phyloP scores from a whole-genome alignment of 1,139 yeast genomes.

The Protomyces arabidopsidicola region DNA sequence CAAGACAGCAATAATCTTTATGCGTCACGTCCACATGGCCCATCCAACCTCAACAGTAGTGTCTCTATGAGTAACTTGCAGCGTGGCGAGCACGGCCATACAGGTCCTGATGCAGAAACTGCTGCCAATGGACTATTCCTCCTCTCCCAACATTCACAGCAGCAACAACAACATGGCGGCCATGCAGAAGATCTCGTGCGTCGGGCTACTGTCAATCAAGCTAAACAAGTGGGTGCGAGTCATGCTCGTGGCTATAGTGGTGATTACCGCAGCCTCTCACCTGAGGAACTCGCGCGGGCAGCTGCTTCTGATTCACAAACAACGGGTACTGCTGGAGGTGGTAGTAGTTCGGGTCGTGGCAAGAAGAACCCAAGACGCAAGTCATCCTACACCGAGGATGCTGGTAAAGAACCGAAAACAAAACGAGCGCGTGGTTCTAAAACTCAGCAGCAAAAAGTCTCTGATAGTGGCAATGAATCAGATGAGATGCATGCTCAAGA shows the following conservation, averaged over 20 bases:
- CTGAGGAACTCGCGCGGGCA: background rate
- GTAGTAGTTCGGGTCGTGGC: constrained; percentile 6
- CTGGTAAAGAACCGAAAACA: constrained; percentile 6
- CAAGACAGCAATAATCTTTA: background rate
- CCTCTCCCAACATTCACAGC: constrained; percentile 36
- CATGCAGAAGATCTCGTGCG: constrained; percentile 18
- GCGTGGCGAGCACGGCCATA: background rate
- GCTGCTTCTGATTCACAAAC: background rate
- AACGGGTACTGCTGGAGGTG: constrained; percentile 1
- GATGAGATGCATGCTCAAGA: constrained; percentile 13
- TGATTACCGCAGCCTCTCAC: background rate
- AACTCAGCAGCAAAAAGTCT: background rate
- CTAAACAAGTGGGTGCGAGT: constrained; percentile 4
- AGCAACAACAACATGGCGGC: constrained; percentile 11
- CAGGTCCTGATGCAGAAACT: constrained; percentile 31
- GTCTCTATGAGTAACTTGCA: background rate
- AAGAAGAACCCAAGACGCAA: constrained; percentile 3
- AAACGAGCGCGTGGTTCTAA: constrained; percentile 9
- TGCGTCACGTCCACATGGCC: background rate
- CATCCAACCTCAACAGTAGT: background rate
- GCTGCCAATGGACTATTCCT: constrained; percentile 39
- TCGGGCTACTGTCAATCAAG: constrained; percentile 19
- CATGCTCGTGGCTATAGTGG: background rate
- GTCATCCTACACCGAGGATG: constrained; percentile 4
- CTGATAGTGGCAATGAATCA: constrained; percentile 25